Base-by-base conservation (phyloP, 2,329 filamentous ascomycete genomes). In the Helicocarpus griseus region DNA sequence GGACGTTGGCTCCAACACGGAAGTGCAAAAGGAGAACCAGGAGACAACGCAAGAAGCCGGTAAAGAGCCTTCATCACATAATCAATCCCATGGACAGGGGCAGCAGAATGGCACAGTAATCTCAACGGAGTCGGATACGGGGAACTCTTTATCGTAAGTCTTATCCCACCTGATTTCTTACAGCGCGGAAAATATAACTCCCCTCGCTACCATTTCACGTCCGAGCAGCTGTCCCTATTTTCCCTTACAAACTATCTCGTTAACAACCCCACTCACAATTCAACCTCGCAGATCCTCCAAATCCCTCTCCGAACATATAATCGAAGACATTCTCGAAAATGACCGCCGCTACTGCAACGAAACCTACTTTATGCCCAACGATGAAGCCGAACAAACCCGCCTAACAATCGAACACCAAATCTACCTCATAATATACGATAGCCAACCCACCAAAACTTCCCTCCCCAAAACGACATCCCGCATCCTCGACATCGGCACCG, bases 281-380 rank as follows among this genome's bases (percentile, higher is more conserved):
- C 33, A 31, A 14, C 28, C n/a, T 44, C 65, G 64, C 57, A 65
- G 61, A 58, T 70, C 68, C 9, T 70, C 67, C 40, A 64, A 60
- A 50, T 70, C 67, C 13, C 58, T 63, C 53, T 60, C 62, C 26
- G 60, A 63, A 39, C 55, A 62, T 45, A 58, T 58, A 55, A 70
- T 84, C 29, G 75, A 81, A 60, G 77, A 78, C 56, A 70, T 79
- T 50, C 69, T 77, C 54, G 80, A 85, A 55, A 77, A 85, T 65
- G 79, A 75, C 40, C 78, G 82, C 21, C 75, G 67, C 24, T 77
- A 83, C 57, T 83, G 81, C 61, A 82, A 82, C 60, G 72, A 77
- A 31, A 73, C 74, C 31, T 85, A 84, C 60, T 81, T 74, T 63
- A 82, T 85, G 75, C 82, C 82, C 13, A 84, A 83, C 63, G 82